Evolutionary conservation across 192 early-diverging fungal species (phyloP), one percentile per base, ranked within the genome.

Genomic region (Linnemannia zychae): DNA sequence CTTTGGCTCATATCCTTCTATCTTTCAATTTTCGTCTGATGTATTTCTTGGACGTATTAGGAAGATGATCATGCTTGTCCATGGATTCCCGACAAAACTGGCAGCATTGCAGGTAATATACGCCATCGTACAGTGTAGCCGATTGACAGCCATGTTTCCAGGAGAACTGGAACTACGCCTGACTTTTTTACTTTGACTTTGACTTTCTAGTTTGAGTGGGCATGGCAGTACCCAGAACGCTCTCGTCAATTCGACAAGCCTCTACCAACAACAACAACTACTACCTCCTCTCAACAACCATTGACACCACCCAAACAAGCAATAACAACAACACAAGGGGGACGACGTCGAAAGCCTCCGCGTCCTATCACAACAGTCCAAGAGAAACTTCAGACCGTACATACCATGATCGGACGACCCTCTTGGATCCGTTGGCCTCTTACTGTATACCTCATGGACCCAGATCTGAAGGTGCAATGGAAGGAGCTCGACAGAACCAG

Each of bases 101-200:
- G 83, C 83, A 0, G 83, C 83, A 11, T 48, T 84, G 22, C 82
- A 84, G 75, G 81, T 82, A 76, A n/a, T n/a, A n/a, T n/a, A n/a
- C n/a, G n/a, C n/a, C n/a, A n/a, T n/a, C n/a, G n/a, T n/a, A n/a
- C n/a, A n/a, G n/a, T 4, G 15, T 6, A 28, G 40, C 40, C 40
- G 40, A n/a, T 22, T 24, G 9, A 57, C 22, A 57, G n/a, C n/a
- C 52, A 40, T 31, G 31, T 13, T 13, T 24, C 34, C 34, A 4
- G 12, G 4, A 12, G 24, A 40, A 57, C 7, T 71, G 13, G n/a
- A n/a, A 47, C 7, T 28, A 11, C 11, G 24, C 4, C 24, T 0
- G 2, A 47, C 65, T 12, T 68, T 5, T 37, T 38, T 47, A 9
- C 31, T 33, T 6, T 46, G 24, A 5, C 9, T 46, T 52, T 2